phyloP scores from a whole-genome alignment of 2,329 filamentous ascomycete species.

The Epichloe coenophiala region DNA sequence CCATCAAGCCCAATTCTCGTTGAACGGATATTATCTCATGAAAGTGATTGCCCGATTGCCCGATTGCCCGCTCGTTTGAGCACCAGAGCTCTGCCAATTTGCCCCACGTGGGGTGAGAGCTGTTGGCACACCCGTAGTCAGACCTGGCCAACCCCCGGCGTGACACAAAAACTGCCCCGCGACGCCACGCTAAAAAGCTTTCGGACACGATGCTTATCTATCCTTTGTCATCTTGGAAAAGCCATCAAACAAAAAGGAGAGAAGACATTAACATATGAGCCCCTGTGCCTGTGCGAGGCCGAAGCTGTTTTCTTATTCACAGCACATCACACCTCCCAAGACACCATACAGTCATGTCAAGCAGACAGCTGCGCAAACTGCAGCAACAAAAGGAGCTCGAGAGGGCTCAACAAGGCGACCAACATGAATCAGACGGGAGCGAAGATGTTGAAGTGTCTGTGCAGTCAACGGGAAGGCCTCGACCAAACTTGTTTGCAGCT shows the following conservation, averaged over 20 bases:
- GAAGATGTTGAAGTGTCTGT: constrained; percentile 19
- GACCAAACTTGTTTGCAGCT: constrained; percentile 37
- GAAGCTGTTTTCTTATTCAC: too few species aligned
- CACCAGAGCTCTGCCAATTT: background rate
- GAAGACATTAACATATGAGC: background rate
- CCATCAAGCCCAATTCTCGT: background rate
- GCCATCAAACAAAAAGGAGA: background rate
- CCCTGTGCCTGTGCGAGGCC: background rate
- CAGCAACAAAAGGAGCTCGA: constrained; percentile 36
- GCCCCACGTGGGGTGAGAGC: too few species aligned
- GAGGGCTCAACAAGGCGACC: constrained; percentile 8
- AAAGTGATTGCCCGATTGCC: background rate
- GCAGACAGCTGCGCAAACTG: constrained; percentile 36
- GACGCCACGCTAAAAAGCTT: background rate
- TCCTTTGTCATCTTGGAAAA: too few species aligned
- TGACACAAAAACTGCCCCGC: constrained; percentile 3
- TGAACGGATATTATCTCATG: background rate
- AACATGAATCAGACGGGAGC: constrained; percentile 14
- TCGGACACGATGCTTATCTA: background rate
- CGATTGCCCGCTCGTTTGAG: background rate
- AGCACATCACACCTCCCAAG: too few species aligned
- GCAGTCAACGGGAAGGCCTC: constrained; percentile 22
- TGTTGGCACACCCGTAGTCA: too few species aligned
- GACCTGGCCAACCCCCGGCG: background rate
- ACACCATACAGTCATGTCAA: constrained; percentile 28